Evolutionary conservation across 1,284 basidiomycete genomes (phyloP), one percentile per base, ranked within the genome.

Genomic region (Salmacisia buchloeana): DNA sequence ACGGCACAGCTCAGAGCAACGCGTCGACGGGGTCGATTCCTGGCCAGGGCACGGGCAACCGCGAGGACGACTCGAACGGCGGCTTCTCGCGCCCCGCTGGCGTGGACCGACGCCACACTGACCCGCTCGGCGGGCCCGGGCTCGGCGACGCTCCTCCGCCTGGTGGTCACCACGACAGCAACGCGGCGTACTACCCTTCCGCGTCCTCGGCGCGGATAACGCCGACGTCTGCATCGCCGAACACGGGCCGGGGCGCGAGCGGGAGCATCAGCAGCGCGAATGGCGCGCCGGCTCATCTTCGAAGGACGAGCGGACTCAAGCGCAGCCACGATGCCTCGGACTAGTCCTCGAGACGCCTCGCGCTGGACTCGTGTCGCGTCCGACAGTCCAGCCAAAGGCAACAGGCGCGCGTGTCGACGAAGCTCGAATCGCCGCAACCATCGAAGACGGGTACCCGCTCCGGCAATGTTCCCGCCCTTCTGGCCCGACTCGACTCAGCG

Each of bases 261-360:
- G 49, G 49, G 15, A 54, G 49, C 21, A 31, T 54, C 29, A 54
- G 49, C 49, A 54, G 49, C 49, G 18, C 12, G 13, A 54, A 33
- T 54, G 49, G 49, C 15, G 49, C 49, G 23, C 49, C 49, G 31
- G 25, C n/a, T 13, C 45, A 54, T 33, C 29, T 33, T 7, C 49
- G 49, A 13, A 27, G 49, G 27, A 54, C 49, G 29, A 54, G 49
- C 15, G 49, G 49, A 25, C 27, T 54, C 25, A 54, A 54, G 15
- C 49, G 49, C 49, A 54, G 49, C 27, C 49, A 54, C 49, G 49
- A 54, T 33, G 49, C 49, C 49, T 15, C 49, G 27, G 49, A 54
- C 7, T 54, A n/a, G n/a, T n/a, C n/a, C n/a, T n/a, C n/a, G n/a
- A n/a, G n/a, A n/a, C n/a, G n/a, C n/a, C n/a, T n/a, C n/a, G n/a